Conservation (phyloP, 169 alveolate genomes). For the Ichthyophthirius multifiliis region DNA sequence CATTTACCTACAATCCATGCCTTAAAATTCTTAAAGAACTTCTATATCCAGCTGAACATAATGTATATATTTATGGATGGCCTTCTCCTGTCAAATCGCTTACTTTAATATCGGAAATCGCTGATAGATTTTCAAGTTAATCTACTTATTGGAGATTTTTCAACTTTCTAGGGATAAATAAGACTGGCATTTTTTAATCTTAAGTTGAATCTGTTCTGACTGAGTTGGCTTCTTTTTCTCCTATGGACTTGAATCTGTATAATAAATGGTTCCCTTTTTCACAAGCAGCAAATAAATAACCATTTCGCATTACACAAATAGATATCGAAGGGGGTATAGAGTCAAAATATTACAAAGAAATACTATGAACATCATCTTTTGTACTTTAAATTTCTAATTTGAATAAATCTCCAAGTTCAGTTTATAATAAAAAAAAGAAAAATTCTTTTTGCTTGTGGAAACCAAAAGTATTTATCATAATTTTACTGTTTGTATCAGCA, state of each 20-base stretch:
- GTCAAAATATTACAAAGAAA: constrained; percentile 93
- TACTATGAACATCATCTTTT: constrained; percentile 40
- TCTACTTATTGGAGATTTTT: constrained; percentile 88
- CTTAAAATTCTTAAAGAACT: constrained; percentile 93
- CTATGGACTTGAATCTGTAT: constrained; percentile 76
- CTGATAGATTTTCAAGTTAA: constrained; percentile 92
- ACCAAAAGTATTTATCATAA: constrained; percentile 88
- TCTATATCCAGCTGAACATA: constrained; percentile 96
- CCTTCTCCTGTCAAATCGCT: constrained; percentile 90
- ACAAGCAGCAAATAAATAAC: constrained; percentile 95
- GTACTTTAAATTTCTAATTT: constrained; percentile 22
- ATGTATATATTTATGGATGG: constrained; percentile 62
- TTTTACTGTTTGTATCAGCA: constrained; percentile 82
- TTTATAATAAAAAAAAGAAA: constrained; percentile 93
- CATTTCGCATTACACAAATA: constrained; percentile 93
- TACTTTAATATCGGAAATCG: constrained; percentile 94
- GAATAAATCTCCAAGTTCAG: constrained; percentile 85
- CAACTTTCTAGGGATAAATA: constrained; percentile 87
- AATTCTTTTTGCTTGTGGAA: constrained; percentile 91
- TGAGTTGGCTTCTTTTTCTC: constrained; percentile 46
- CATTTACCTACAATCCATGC: constrained; percentile 95
- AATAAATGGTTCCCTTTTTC: constrained; percentile 95
- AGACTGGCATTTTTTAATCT: constrained; percentile 78
- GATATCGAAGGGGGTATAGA: constrained; percentile 93
- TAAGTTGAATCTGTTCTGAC: constrained; percentile 47